Percentiles rank a stretch among this genome's conserved stretches.
phyloP scores from a whole-genome alignment of 1,284 basidiomycete species.

The Ustilago crameri region DNA sequence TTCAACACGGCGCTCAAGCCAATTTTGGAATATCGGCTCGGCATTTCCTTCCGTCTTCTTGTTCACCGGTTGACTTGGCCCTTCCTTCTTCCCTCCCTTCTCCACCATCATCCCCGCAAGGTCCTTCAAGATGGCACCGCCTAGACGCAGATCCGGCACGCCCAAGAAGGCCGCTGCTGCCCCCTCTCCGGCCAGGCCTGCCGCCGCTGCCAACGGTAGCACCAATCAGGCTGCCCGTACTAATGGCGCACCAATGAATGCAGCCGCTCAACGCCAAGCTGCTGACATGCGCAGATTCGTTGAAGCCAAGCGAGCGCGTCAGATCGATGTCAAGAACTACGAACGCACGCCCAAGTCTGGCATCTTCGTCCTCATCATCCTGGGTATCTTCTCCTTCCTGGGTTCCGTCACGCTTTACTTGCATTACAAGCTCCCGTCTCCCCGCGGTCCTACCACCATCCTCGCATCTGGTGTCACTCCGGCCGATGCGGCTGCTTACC shows the following conservation, averaged over 20 bases:
- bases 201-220: conserved; percentile 11
- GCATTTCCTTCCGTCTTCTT: neutral
- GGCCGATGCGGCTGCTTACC: conserved; percentile 44
- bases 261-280: conserved; percentile 7
- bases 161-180: conserved; percentile 36
- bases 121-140: conserved; percentile 22
- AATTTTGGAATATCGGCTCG: conserved; percentile 8
- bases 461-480: conserved; percentile 34
- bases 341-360: conserved; percentile 43
- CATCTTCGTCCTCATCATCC: conserved; percentile 34
- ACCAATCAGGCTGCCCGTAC: conserved; percentile 4
- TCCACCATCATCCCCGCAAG: neutral
- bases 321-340: conserved; percentile 43
- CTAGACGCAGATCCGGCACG: conserved; percentile 32
- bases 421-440: conserved; percentile 64
- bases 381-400: conserved; percentile 37
- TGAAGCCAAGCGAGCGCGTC: conserved; percentile 23
- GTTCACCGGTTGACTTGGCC: neutral
- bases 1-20: conserved; percentile 9
- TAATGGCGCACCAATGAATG: conserved; percentile 19
- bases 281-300: conserved; percentile 26
- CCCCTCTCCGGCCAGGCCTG: conserved; percentile 7
- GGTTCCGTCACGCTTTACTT: conserved; percentile 46
- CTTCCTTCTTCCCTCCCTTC: neutral
- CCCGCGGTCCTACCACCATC: conserved; percentile 41